Evolutionary conservation across 2,329 filamentous ascomycete genomes (phyloP), one percentile per base, ranked within the genome.

Genomic region (Ophiosphaerella narmari): DNA sequence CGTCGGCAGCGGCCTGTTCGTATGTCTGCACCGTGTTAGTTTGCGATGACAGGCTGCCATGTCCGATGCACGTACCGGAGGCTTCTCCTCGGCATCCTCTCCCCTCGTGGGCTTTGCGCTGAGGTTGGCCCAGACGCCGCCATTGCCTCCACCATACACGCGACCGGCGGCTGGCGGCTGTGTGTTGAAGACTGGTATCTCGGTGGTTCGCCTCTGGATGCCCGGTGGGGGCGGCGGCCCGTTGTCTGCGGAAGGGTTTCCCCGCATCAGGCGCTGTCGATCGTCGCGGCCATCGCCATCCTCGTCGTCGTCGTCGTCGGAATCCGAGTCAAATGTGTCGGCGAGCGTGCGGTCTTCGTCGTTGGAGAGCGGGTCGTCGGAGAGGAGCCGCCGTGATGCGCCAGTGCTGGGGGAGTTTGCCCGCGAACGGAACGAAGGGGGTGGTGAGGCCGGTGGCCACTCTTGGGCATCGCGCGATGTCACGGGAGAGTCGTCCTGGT

Each of bases 71-170:
- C 90, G 60, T 85, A 96, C 92, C 48, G 94, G 94, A 78, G 94
- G 94, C 74, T 90, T 83, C 74, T 99, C 94, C 56, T 99, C 94
- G 50, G 89, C 85, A 55, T 90, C 88, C 52, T 90, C 88, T 24
- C 86, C 88, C 37, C 86, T 81, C 64, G 95, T 90, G 0, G 93
- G 93, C 71, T 96, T 93, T 12, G 94, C 94, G 60, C 86, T 91
- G 60, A 99, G 76, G 71, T 99, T 99, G 46, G 93, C 94, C 76
- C 96, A 99, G 23, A 99, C 94, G 54, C 94, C 94, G 74, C 97
- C 94, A 42, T 90, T 91, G 46, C 89, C 86, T n/a, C 86, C 68
- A 37, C 90, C 88, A 54, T 90, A 85, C 2, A 89, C 81, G 54
- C 84, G 77, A 35, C 66, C 67, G 18, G 74, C 71, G 32, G 73